These are phyloP conservation scores for Tanacetum coccineum DNA, from an alignment of 129 eudicot species.

Conservation along the genomic window DNA sequence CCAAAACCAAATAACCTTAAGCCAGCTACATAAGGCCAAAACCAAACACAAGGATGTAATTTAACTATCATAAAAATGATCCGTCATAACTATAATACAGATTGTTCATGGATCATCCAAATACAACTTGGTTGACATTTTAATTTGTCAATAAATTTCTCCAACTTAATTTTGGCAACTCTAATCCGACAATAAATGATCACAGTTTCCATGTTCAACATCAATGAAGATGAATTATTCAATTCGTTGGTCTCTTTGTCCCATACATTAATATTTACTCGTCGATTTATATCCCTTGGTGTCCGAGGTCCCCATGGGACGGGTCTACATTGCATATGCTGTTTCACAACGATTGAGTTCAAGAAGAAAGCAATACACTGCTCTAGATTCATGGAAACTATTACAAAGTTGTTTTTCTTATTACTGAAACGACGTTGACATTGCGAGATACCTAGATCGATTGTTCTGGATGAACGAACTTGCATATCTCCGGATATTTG, in stretches of 20 bases:
- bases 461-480: slow-evolving; percentile 21
- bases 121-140: neutral
- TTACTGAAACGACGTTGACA: slow-evolving; percentile 22
- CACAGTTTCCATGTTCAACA: neutral
- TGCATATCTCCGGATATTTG: slow-evolving; percentile 13
- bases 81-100: no score
- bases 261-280: neutral
- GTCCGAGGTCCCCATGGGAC: slow-evolving; percentile 23
- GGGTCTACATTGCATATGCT: slow-evolving; percentile 5
- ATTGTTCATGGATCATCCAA: no score
- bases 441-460: slow-evolving; percentile 26
- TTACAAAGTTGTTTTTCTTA: slow-evolving; percentile 7
- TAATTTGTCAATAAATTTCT: neutral
- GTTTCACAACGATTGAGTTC: neutral
- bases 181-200: neutral
- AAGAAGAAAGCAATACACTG: slow-evolving; percentile 5
- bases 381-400: slow-evolving; percentile 34
- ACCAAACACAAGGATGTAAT: no score
- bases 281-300: slow-evolving; percentile 9
- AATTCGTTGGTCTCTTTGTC: slow-evolving; percentile 16
- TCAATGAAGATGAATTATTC: neutral
- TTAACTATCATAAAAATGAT: no score
- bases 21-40: no score
- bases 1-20: no score
- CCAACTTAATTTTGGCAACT: neutral